Evolutionary conservation across 371 early-diverging fungal species (phyloP).

Genomic region (Gilbertella persicaria): DNA sequence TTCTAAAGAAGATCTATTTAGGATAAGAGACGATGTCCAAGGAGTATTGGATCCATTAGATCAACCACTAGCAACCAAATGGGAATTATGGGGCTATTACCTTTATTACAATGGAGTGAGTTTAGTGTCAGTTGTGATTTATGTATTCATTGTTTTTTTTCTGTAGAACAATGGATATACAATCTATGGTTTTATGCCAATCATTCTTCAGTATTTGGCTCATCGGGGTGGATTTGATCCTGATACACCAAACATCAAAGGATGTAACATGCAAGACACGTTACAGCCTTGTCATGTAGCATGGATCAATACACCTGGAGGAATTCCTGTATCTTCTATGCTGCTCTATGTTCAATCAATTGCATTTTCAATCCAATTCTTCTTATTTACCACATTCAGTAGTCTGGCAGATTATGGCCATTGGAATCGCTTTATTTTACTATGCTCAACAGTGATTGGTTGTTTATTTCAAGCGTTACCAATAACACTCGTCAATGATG

Average conservation of each 20-base stretch:
- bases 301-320: constrained; percentile 24
- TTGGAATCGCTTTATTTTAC: constrained; percentile 46
- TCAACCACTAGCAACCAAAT: constrained; percentile 41
- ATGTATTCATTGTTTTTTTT: neutral
- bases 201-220: constrained; percentile 42
- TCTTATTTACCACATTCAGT: constrained; percentile 46
- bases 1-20: constrained; percentile 13
- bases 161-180: constrained; percentile 51
- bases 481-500: constrained; percentile 38
- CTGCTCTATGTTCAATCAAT: constrained; percentile 51
- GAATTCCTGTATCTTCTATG: constrained; percentile 48
- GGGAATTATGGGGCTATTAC: constrained; percentile 52
- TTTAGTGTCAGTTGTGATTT: neutral
- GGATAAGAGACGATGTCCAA: neutral
- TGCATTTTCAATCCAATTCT: constrained; percentile 46
- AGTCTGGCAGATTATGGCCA: constrained; percentile 49
- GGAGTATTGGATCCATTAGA: neutral
- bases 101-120: constrained; percentile 54
- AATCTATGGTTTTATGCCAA: constrained; percentile 44
- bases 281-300: constrained; percentile 34
- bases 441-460: constrained; percentile 40
- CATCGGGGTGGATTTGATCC: constrained; percentile 41
- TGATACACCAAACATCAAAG: constrained; percentile 17
- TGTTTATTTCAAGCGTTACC: constrained; percentile 45
- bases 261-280: constrained; percentile 35